phyloP scores from a whole-genome alignment of 2,329 filamentous ascomycete genomes.

The Botrytis hyacinthi region DNA sequence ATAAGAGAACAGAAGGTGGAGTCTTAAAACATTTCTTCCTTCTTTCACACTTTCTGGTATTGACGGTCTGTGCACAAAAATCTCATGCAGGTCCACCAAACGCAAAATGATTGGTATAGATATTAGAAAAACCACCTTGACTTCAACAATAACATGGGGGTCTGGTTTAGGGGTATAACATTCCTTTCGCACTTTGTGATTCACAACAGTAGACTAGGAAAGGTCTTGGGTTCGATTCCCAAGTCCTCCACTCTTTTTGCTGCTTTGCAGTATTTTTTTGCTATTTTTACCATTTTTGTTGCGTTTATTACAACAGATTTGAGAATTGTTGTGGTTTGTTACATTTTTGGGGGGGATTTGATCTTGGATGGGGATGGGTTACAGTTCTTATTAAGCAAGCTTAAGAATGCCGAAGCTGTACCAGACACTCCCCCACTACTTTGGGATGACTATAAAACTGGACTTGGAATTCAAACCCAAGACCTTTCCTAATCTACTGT shows the following conservation, averaged over 20 bases:
- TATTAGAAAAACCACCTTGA: too few species aligned
- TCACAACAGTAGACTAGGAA: conserved; percentile 35
- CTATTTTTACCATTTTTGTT: not conserved
- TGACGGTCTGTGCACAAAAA: not conserved
- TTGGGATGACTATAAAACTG: not conserved
- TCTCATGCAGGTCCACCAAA: too few species aligned
- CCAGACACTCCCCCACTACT: not conserved
- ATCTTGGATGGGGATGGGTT: not conserved
- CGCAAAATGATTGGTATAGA: accelerated
- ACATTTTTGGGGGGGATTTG: not conserved
- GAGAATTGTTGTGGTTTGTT: not conserved
- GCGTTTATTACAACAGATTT: not conserved
- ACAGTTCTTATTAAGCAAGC: not conserved
- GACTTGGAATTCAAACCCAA: conserved; percentile 43
- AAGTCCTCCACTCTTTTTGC: conserved; percentile 36
- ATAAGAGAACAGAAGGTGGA: conserved; percentile 1
- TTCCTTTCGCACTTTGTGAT: conserved; percentile 40
- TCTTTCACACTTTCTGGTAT: not conserved
- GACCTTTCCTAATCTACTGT: conserved; percentile 40
- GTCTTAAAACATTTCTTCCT: not conserved
- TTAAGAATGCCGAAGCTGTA: not conserved
- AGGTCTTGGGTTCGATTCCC: conserved; percentile 45
- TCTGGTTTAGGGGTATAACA: conserved; percentile 43
- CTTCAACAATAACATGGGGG: conserved; percentile 27
- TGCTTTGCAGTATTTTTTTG: not conserved